Conservation (phyloP, 441 rosid species). For the Dalechampia spathulata region DNA sequence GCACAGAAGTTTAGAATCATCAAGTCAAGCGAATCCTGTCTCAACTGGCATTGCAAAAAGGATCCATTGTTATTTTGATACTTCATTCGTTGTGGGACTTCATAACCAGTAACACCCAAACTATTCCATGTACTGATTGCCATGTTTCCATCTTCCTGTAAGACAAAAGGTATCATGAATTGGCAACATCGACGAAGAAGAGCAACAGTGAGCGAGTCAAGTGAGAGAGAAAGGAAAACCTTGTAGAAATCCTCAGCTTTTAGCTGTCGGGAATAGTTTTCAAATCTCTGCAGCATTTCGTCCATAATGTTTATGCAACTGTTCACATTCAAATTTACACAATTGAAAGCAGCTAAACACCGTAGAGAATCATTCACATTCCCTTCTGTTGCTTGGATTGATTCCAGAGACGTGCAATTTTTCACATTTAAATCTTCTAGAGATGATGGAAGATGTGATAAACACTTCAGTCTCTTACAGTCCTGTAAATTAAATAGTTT, state of each 20-base stretch:
- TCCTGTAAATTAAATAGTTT: neutral
- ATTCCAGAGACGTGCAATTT: neutral
- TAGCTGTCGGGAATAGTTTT: neutral
- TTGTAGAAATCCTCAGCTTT: neutral
- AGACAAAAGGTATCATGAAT: neutral
- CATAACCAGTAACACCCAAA: neutral
- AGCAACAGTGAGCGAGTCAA: neutral
- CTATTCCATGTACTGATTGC: neutral
- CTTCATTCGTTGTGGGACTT: neutral
- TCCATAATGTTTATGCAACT: neutral
- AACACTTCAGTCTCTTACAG: neutral
- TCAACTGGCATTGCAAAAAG: neutral
- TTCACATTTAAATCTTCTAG: neutral
- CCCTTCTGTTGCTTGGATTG: neutral
- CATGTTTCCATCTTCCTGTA: neutral
- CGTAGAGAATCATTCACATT: neutral
- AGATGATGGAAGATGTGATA: slow-evolving; percentile 2
- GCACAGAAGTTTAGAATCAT: neutral
- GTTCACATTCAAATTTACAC: neutral
- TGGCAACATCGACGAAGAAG: no score
- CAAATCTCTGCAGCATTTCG: neutral
- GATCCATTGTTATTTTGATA: slow-evolving; percentile 4
- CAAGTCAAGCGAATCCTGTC: neutral
- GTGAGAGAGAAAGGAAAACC: neutral
- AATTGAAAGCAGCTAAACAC: neutral